These are phyloP conservation scores for Syzygium aqueum DNA, from an alignment of 345 rosid genomes.

Conservation along the genomic window DNA sequence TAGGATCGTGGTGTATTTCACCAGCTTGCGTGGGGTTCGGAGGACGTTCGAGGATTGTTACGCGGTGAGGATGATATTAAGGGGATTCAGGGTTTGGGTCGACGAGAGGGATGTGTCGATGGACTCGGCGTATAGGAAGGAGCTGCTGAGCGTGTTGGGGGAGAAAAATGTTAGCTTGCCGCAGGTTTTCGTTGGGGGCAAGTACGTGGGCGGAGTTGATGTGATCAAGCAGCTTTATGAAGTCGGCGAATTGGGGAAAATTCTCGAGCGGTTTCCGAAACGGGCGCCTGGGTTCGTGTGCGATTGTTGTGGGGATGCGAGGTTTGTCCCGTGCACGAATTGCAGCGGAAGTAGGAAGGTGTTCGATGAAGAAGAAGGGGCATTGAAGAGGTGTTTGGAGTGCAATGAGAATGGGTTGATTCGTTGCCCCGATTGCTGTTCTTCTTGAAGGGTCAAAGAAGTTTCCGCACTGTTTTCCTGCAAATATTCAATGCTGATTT, in stretches of 20 bases:
- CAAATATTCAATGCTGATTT: not conserved
- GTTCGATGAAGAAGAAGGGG: conserved; percentile 82
- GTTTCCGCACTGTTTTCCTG: not conserved
- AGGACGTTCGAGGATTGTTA: conserved; percentile 92
- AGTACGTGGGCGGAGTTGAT: conserved; percentile 74
- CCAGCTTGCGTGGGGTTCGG: conserved; percentile 78
- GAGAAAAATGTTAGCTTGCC: conserved; percentile 62
- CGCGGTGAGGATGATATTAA: conserved; percentile 77
- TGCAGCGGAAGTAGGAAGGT: conserved; percentile 92
- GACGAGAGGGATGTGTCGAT: conserved; percentile 91
- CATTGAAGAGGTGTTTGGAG: conserved; percentile 51
- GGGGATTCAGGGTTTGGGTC: conserved; percentile 81
- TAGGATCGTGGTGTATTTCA: conserved; percentile 74
- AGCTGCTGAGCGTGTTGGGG: conserved; percentile 46
- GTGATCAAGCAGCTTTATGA: conserved; percentile 71
- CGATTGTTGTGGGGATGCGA: conserved; percentile 58
- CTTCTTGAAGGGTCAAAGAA: conserved; percentile 12
- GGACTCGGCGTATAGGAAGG: conserved; percentile 77
- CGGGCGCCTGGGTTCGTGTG: conserved; percentile 61
- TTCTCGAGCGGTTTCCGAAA: conserved; percentile 61
- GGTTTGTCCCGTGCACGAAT: conserved; percentile 70
- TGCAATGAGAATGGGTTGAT: conserved; percentile 92
- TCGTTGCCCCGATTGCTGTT: conserved; percentile 68
- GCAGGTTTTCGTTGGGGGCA: conserved; percentile 69
- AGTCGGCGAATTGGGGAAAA: conserved; percentile 67